These are phyloP conservation scores for Nectriaceae sp. DNA, from an alignment of 2,329 filamentous ascomycete species.

Conservation along the genomic window DNA sequence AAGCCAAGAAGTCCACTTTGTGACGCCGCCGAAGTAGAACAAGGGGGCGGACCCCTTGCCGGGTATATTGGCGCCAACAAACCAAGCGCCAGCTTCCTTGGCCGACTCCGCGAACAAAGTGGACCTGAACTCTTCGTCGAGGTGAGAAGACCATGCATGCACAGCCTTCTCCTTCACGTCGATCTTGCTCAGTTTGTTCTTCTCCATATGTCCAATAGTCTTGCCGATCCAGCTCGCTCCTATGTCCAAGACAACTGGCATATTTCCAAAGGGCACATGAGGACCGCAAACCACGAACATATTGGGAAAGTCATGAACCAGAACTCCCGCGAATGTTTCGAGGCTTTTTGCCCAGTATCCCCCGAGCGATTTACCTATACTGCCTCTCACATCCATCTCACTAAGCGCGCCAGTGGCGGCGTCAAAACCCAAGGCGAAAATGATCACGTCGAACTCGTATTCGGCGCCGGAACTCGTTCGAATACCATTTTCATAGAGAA, in stretches of 20 bases:
- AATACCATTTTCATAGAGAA: conserved; percentile 9
- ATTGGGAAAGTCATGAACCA: conserved; percentile 12
- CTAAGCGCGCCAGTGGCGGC: conserved; percentile 11
- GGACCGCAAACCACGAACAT: conserved; percentile 14
- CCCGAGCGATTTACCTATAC: conserved; percentile 3
- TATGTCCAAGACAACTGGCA: conserved; percentile 11
- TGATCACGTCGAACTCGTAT: conserved; percentile 15
- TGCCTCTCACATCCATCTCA: conserved; percentile 9
- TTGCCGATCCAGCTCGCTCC: conserved; percentile 11
- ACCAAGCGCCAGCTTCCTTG: conserved; percentile 7
- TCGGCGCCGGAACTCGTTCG: conserved; percentile 4
- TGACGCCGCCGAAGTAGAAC: conserved; percentile 14
- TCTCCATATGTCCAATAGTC: conserved; percentile 3
- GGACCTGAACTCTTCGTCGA: conserved; percentile 32
- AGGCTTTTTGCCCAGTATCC: conserved; percentile 8
- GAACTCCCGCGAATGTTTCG: conserved; percentile 10
- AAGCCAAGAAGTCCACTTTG: conserved; percentile 10
- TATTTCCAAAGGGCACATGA: conserved; percentile 12
- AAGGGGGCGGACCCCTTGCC: conserved; percentile 5
- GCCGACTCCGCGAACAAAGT: conserved; percentile 30
- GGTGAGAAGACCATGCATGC: conserved; percentile 16
- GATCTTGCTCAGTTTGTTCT: conserved; percentile 5
- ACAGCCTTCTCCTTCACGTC: conserved; percentile 5
- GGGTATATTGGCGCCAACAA: conserved; percentile 15
- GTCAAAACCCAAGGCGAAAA: conserved; percentile 17